Conservation (phyloP, 225 moss, liverwort and hornwort species). For the Marchantia paleacea region DNA sequence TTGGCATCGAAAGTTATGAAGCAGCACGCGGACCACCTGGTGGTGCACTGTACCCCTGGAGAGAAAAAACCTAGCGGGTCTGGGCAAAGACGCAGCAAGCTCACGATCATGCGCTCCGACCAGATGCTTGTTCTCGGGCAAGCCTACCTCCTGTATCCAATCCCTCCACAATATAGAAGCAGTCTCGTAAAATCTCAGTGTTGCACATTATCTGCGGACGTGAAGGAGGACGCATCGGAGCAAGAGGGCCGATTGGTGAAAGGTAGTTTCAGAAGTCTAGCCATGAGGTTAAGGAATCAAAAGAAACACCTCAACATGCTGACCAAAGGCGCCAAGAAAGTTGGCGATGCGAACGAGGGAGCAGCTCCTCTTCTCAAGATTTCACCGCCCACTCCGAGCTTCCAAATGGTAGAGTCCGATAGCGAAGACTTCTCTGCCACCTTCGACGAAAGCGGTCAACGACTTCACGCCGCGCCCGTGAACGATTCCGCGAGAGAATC, state of each 20-base stretch:
- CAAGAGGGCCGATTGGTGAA: constrained; percentile 10
- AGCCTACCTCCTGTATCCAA: constrained; percentile 25
- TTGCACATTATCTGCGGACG: constrained; percentile 8
- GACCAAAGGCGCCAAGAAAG: constrained; percentile 11
- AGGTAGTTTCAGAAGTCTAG: constrained; percentile 21
- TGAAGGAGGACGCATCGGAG: background rate
- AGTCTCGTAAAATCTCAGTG: constrained; percentile 24
- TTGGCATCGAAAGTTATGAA: constrained; percentile 38
- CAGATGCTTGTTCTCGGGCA: constrained; percentile 22
- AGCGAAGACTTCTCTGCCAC: constrained; percentile 12
- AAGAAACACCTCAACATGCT: constrained; percentile 15
- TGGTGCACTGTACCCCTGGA: constrained; percentile 39
- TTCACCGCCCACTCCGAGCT: constrained; percentile 1
- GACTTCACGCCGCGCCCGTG: background rate
- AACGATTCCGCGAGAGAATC: background rate
- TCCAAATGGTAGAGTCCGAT: constrained; percentile 17
- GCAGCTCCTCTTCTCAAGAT: constrained; percentile 1
- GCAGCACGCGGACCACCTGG: constrained; percentile 31
- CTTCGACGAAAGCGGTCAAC: constrained; percentile 18
- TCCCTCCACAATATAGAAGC: constrained; percentile 23
- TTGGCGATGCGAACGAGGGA: constrained; percentile 15
- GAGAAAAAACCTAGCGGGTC: constrained; percentile 11
- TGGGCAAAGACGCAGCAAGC: constrained; percentile 23
- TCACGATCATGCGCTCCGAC: constrained; percentile 26
- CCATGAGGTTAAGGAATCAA: constrained; percentile 16